Evolutionary conservation across 2,329 filamentous ascomycete species (phyloP).

Genomic region (Pseudocercospora cruenta): DNA sequence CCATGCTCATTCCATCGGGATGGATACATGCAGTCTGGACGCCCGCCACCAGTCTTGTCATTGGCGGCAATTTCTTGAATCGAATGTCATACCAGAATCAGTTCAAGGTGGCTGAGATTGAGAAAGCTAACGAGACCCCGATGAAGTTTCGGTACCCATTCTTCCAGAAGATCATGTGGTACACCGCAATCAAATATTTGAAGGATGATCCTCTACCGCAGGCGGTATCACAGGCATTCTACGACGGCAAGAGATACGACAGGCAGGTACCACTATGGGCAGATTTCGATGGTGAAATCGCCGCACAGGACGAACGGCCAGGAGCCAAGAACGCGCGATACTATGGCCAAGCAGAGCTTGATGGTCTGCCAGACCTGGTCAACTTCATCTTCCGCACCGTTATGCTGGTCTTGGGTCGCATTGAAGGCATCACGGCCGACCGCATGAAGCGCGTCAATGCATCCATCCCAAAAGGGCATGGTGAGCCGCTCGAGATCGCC

Average conservation of each 20-base stretch:
- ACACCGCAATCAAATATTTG: constrained; percentile 66
- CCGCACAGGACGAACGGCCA: constrained; percentile 51
- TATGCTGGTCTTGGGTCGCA: constrained; percentile 62
- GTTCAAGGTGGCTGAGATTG: constrained; percentile 66
- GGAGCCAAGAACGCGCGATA: constrained; percentile 61
- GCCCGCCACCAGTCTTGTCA: constrained; percentile 69
- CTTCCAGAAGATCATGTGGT: constrained; percentile 73
- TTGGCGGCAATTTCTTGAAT: constrained; percentile 72
- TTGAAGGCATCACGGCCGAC: constrained; percentile 64
- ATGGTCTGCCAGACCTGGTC: constrained; percentile 61
- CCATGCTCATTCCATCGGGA: constrained; percentile 71
- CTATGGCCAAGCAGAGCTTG: constrained; percentile 65
- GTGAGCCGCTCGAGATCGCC: constrained; percentile 63
- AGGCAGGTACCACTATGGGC: constrained; percentile 61
- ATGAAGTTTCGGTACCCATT: constrained; percentile 69
- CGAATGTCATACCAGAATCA: constrained; percentile 68
- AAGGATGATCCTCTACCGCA: constrained; percentile 66
- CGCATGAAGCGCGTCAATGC: constrained; percentile 62
- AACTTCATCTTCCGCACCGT: constrained; percentile 67
- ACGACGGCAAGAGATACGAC: constrained; percentile 59
- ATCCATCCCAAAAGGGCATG: constrained; percentile 65
- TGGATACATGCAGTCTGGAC: constrained; percentile 76
- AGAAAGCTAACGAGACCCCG: constrained; percentile 68
- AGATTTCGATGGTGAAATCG: constrained; percentile 58
- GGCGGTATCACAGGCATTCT: constrained; percentile 58